Evolutionary conservation across 352 stramenopile genomes (phyloP), one percentile per base, ranked within the genome.

Genomic region (Hyaloperonospora arabidopsidis): DNA sequence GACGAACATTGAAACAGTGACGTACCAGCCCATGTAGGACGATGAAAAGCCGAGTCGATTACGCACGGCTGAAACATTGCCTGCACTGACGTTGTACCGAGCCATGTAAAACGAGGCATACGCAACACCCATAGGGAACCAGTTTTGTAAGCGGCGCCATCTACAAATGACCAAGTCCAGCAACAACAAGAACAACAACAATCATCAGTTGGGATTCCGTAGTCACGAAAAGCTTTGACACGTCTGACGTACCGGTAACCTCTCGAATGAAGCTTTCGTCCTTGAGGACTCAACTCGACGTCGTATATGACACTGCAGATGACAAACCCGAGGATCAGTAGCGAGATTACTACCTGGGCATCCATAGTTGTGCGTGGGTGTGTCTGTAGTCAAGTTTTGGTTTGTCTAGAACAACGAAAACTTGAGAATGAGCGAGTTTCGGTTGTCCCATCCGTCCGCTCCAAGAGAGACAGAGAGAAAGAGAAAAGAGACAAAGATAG

Each of bases 91-190:
- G 43, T 87, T 77, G 57, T 89, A 89, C 14, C 79, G 65, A 29
- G 79, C 74, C 79, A 86, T 89, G 67, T 89, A 87, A 62, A 89
- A 89, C 19, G 76, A 74, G 1, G 79, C 74, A 51, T 89, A 86
- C 23, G 76, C 76, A 12, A 87, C 54, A 36, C 79, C 76, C 74
- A 89, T 84, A 6, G 79, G 76, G 59, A 89, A 85, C 74, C 74
- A 87, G 56, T 89, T 87, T 53, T 79, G 66, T 17, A 87, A 63
- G 35, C 79, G 74, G 19, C 79, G 72, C 76, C 74, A 87, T 67
- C 70, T 76, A 45, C 8, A 35, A 35, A 10, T 25, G 18, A 34
- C 22, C 13, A 35, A 28, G 17, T 54, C 4, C 8, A 18, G 34
- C 19, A 63, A 21, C 5, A 39, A 2, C 34, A 55, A 23, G 45